phyloP scores from a whole-genome alignment of 2,329 filamentous ascomycete genomes.

The Periglandula ipomoeae region DNA sequence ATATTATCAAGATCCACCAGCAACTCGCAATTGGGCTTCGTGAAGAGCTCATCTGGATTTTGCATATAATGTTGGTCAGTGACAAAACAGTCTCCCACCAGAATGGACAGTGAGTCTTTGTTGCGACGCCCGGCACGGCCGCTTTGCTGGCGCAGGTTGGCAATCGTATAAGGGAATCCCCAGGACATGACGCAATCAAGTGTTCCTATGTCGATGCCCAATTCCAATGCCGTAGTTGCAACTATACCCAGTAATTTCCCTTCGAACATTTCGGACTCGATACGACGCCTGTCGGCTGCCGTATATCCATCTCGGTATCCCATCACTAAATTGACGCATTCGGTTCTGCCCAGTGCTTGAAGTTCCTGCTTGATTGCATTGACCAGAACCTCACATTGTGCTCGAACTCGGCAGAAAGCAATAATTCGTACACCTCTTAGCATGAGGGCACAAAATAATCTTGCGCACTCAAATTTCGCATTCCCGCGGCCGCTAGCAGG shows the following conservation, averaged over 20 bases:
- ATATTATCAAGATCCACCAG: slow-evolving; percentile 90
- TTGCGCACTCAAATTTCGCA: slow-evolving; percentile 75
- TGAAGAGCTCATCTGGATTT: slow-evolving; percentile 89
- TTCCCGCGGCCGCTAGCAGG: slow-evolving; percentile 79
- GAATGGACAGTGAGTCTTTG: slow-evolving; percentile 82
- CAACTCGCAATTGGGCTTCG: slow-evolving; percentile 77
- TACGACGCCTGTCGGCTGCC: slow-evolving; percentile 75
- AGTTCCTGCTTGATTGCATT: slow-evolving; percentile 73
- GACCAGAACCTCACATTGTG: slow-evolving; percentile 79
- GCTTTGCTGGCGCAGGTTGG: slow-evolving; percentile 89
- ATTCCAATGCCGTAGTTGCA: slow-evolving; percentile 83
- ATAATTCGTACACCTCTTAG: slow-evolving; percentile 85
- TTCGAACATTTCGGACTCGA: slow-evolving; percentile 95
- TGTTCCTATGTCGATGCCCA: slow-evolving; percentile 91
- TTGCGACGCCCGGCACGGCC: slow-evolving; percentile 86
- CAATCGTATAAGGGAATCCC: slow-evolving; percentile 91
- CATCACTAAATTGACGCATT: slow-evolving; percentile 77
- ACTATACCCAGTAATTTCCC: slow-evolving; percentile 89
- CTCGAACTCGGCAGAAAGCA: slow-evolving; percentile 81
- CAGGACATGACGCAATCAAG: slow-evolving; percentile 90
- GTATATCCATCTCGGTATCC: slow-evolving; percentile 94
- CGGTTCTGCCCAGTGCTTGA: slow-evolving; percentile 58
- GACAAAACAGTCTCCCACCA: slow-evolving; percentile 82
- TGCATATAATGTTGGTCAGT: slow-evolving; percentile 97
- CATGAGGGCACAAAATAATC: slow-evolving; percentile 83